Base-by-base conservation (phyloP, 306 rosid genomes). In the Cyclanthera cordifolia region DNA sequence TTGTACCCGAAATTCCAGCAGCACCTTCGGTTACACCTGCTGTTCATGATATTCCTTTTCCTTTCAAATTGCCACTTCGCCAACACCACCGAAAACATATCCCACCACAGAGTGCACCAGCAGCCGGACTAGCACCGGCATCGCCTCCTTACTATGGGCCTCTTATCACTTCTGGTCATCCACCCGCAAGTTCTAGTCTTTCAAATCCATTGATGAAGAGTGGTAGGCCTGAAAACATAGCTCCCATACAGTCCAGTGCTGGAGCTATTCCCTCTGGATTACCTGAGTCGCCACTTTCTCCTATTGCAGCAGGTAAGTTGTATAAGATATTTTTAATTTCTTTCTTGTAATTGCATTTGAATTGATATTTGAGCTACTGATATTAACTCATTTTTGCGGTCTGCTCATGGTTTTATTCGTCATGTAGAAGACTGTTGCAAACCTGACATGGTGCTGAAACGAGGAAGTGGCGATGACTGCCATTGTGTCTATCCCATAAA, bases 401-500 rank as follows among this genome's bases (percentile, higher is more conserved):
- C 41, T 66, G 53, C 55, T 66, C 39, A 5, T 66, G 54, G 21
- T 73, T 74, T 79, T 45, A 54, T 60, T 79, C n/a, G 65, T 70
- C 80, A 11, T 58, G 19, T 59, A 50, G 43, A 86, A 93, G 99
- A 86, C 81, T 93, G 96, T 77, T 93, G 99, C 79, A 78, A 78
- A 72, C 82, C 78, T 64, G 86, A 80, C 81, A 90, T 76, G 95
- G 94, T 90, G 71, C 72, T 81, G 79, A 86, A 78, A 69, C 85
- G 86, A 59, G 96, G 82, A 64, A 86, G 84, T 78, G 82, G 81
- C 76, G 80, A 27, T 54, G 72, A 69, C 54, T 93, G 96, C 76
- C 85, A 83, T 56, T 93, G 99, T 65, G 96, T 84, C 49, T 93
- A 90, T 88, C 99, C 99, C 49, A 77, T 90, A 79, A 90, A 86